Base-by-base conservation (phyloP, 1,139 yeast genomes). In the Candida sanyaensis region DNA sequence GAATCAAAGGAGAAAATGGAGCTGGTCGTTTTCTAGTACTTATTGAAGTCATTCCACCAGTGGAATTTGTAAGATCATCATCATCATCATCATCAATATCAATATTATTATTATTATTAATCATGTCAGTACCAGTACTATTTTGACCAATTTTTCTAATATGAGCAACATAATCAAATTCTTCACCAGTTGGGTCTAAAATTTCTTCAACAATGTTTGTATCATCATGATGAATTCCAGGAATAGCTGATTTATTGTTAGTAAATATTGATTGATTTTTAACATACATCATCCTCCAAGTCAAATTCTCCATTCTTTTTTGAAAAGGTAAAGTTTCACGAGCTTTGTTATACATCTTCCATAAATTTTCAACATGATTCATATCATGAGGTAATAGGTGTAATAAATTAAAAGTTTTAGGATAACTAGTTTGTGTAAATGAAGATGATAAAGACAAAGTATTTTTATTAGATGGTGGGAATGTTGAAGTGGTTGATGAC, bases 271-370 rank as follows among this genome's bases (percentile, higher is more conserved):
- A 65, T 48, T 68, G 64, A 47, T 73, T 63, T 53, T 80, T 79
- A 59, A 86, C 70, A 45, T 77, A 80, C 91, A 89, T 86, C 82
- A 90, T 78, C 53, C 96, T 68, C 96, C 96, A 89, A 10, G 95
- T 84, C 45, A 89, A 68, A 62, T 89, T 89, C 61, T 87, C 90
- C 84, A 89, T 85, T 42, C 96, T 72, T 38, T 81, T 77, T 50
- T 81, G 78, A 63, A 86, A 84, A 1, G 96, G 96, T 43, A 89
- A 69, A n/a, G 86, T 78, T n/a, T 87, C 83, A 55, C 80, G 82
- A 13, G 95, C 95, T 57, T 80, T 80, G 46, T 86, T 76, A 65
- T 89, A 89, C 84, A 89, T 80, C 60, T 82, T 84, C 96, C 96
- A 89, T 27, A 89, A 72, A 40, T 81, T 79, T 48, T 81, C 81